Base-by-base conservation (phyloP, 257 asterid species). In the Solanum peruvianum region DNA sequence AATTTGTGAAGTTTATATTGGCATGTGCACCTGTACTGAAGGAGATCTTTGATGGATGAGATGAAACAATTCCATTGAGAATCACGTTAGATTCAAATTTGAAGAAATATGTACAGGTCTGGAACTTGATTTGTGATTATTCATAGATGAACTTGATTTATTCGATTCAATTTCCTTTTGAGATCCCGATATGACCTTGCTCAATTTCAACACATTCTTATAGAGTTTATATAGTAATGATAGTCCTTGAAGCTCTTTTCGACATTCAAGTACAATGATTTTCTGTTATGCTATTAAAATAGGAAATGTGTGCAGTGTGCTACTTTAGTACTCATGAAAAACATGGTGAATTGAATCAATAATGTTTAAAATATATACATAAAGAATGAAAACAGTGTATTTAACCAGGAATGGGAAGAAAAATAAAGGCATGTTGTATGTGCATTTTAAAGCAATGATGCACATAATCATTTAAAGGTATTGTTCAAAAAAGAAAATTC, bases 41-140 rank as follows among this genome's bases (percentile, higher is more conserved):
- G 88, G 91, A 93, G 87, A 88, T 92, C 92, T 88, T 91, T 92
- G 64, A 81, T 87, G 87, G 91, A 92, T 86, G 94, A 91, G 86
- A 89, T 93, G 39, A 89, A 90, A 64, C 93, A 86, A 18, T 93
- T 88, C 31, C 93, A 92, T 4, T 87, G 90, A 84, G 95, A 93
- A 39, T 92, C 96, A 27, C 2, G 94, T 90, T 21, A 91, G 88
- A 52, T 91, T 93, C 75, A 52, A 90, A 20, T 21, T 73, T 37
- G 49, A 39, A 21, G 56, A 75, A 75, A 18, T 11, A 23, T 14
- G 9, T 6, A n/a, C 6, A 75, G 35, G 45, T 67, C 6, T 35
- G 7, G 12, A 52, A 18, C 62, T 52, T 18, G 62, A 52, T 52
- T 52, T 18, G 62, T 52, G 18, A 10, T 52, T 52, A 16, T 49